Conservation (phyloP, 306 rosid species). For the Echinosophora koreensis region DNA sequence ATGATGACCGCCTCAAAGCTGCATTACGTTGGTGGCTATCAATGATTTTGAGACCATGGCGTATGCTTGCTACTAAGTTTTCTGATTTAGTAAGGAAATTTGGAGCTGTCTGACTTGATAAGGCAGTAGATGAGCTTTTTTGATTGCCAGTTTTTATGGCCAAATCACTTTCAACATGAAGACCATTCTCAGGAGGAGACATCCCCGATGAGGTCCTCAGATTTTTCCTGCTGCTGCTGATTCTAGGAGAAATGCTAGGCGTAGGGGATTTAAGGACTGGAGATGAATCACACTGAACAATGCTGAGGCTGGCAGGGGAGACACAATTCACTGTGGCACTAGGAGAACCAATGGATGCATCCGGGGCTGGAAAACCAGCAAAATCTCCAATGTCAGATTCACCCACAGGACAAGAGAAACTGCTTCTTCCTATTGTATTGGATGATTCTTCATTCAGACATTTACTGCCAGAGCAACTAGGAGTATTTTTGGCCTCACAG, state of each 20-base stretch:
- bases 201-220: slow-evolving; percentile 76
- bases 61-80: slow-evolving; percentile 92
- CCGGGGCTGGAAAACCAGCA: slow-evolving; percentile 49
- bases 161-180: slow-evolving; percentile 50
- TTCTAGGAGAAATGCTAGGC: slow-evolving; percentile 90
- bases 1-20: slow-evolving; percentile 75
- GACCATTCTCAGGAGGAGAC: slow-evolving; percentile 78
- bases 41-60: slow-evolving; percentile 87
- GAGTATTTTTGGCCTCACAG: slow-evolving; percentile 39
- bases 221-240: slow-evolving; percentile 88
- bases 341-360: slow-evolving; percentile 56
- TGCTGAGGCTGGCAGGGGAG: slow-evolving; percentile 65
- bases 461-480: slow-evolving; percentile 53
- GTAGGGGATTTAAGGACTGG: slow-evolving; percentile 80
- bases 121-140: slow-evolving; percentile 50
- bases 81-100: slow-evolving; percentile 64
- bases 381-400: slow-evolving; percentile 53
- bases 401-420: slow-evolving; percentile 49
- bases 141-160: slow-evolving; percentile 46
- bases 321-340: slow-evolving; percentile 54
- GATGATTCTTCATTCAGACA: slow-evolving; percentile 57
- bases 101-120: slow-evolving; percentile 60
- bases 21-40: slow-evolving; percentile 71
- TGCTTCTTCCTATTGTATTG: slow-evolving; percentile 40
- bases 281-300: slow-evolving; percentile 62